These are phyloP conservation scores for Casuarina equisetifolia DNA, from an alignment of 306 rosid genomes.

Conservation along the genomic window DNA sequence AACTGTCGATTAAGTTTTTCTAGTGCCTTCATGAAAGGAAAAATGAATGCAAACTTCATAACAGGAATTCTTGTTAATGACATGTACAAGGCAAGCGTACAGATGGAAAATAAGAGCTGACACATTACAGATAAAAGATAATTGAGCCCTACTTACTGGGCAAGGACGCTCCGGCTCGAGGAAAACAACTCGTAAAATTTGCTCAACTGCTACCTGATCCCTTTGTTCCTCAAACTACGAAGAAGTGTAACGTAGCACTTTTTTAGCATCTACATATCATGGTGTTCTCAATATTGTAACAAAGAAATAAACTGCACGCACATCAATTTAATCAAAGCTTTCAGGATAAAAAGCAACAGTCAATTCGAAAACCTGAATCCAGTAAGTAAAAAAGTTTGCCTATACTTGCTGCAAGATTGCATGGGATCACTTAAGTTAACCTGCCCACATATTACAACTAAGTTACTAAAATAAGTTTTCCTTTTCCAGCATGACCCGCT, in stretches of 20 bases:
- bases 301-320: not conserved
- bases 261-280: slow-evolving; percentile 23
- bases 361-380: not conserved
- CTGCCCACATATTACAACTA: not conserved
- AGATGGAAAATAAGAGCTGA: not conserved
- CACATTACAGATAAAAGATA: not conserved
- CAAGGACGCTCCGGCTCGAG: slow-evolving; percentile 73
- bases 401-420: not conserved
- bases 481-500: not conserved
- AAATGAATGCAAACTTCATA: not conserved
- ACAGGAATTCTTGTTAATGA: too few species aligned
- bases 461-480: not conserved
- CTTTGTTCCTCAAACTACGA: slow-evolving; percentile 90
- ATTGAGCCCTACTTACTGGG: slow-evolving; percentile 57
- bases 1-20: slow-evolving; percentile 78
- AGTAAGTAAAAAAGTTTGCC: not conserved
- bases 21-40: slow-evolving; percentile 55
- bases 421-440: not conserved
- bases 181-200: slow-evolving; percentile 79
- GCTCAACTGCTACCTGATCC: slow-evolving; percentile 87
- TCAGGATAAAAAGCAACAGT: not conserved
- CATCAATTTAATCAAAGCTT: not conserved
- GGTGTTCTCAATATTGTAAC: slow-evolving; percentile 6
- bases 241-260: slow-evolving; percentile 19
- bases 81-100: not conserved